Evolutionary conservation across 2,329 filamentous ascomycete species (phyloP).

Genomic region (Alternaria sp.): DNA sequence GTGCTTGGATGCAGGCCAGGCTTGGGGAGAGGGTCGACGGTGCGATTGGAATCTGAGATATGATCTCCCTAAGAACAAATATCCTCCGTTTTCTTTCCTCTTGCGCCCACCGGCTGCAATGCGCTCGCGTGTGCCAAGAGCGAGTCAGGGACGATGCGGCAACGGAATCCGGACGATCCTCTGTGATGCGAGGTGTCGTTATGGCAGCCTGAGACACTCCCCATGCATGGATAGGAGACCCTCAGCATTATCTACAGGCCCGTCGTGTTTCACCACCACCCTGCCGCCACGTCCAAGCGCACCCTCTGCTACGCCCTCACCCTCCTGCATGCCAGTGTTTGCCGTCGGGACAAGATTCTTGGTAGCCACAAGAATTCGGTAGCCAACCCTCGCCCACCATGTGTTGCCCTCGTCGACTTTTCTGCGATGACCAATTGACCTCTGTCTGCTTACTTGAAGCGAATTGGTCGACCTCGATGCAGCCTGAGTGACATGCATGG

Average conservation of each 20-base stretch:
- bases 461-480: slow-evolving; percentile 1
- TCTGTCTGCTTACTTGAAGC: slow-evolving; percentile 2
- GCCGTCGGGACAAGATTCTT: slow-evolving; percentile 5
- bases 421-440: not conserved
- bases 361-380: slow-evolving; percentile 4
- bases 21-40: not conserved
- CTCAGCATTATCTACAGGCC: slow-evolving; percentile 32
- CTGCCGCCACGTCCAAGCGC: slow-evolving; percentile 20
- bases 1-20: slow-evolving; percentile 6
- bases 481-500: not conserved
- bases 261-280: slow-evolving; percentile 39
- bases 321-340: slow-evolving; percentile 7
- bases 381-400: slow-evolving; percentile 24
- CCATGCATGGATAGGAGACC: slow-evolving; percentile 38
- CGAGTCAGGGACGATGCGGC: slow-evolving; percentile 27
- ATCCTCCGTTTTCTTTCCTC: not conserved
- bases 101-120: slow-evolving; percentile 9
- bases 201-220: slow-evolving; percentile 29
- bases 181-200: slow-evolving; percentile 14
- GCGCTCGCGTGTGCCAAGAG: slow-evolving; percentile 28
- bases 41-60: not conserved
- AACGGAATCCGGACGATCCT: slow-evolving; percentile 26
- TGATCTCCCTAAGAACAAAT: slow-evolving; percentile 4
- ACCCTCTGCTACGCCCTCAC: slow-evolving; percentile 8
- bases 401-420: slow-evolving; percentile 10